Conservation (phyloP, 1,139 yeast species). For the Yamadazyma triangularis region DNA sequence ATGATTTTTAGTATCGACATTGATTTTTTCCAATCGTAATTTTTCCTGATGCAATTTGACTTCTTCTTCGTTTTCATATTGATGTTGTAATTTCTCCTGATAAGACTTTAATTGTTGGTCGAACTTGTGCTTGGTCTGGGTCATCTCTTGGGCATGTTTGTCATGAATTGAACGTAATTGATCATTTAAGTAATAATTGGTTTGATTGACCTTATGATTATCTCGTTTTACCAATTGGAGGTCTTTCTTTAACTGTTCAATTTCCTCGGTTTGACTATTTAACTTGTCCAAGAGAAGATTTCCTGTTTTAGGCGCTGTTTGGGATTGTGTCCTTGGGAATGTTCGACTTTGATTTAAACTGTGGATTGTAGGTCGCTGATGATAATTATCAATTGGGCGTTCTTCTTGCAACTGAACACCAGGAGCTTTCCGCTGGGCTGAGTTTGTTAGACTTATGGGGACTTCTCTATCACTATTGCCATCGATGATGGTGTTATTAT, state of each 20-base stretch:
- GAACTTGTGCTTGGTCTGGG: not conserved
- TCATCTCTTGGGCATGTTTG: not conserved
- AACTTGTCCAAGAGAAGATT: slow-evolving; percentile 6
- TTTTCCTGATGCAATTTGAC: not conserved
- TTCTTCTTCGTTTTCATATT: not conserved
- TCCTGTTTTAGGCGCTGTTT: slow-evolving; percentile 1
- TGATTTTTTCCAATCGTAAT: not conserved
- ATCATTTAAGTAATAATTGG: slow-evolving; percentile 2
- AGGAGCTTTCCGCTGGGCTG: too few relatives aligned
- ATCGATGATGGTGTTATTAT: too few relatives aligned
- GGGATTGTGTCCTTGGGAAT: not conserved
- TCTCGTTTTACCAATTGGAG: slow-evolving; percentile 4
- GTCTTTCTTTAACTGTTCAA: slow-evolving; percentile 1
- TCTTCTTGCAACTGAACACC: not conserved
- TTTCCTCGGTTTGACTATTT: slow-evolving; percentile 4
- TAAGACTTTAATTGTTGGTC: not conserved
- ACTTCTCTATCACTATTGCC: too few relatives aligned
- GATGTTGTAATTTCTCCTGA: not conserved
- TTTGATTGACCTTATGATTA: slow-evolving; percentile 4
- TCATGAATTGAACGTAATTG: not conserved
- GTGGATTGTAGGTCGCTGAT: too few relatives aligned
- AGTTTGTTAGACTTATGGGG: too few relatives aligned
- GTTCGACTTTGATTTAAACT: too few relatives aligned
- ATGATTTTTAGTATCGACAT: not conserved
- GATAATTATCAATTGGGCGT: not conserved